Percentiles rank a stretch among this genome's conserved stretches.
Conservation (phyloP, 2,329 filamentous ascomycete species). For the Triangularia setosa region DNA sequence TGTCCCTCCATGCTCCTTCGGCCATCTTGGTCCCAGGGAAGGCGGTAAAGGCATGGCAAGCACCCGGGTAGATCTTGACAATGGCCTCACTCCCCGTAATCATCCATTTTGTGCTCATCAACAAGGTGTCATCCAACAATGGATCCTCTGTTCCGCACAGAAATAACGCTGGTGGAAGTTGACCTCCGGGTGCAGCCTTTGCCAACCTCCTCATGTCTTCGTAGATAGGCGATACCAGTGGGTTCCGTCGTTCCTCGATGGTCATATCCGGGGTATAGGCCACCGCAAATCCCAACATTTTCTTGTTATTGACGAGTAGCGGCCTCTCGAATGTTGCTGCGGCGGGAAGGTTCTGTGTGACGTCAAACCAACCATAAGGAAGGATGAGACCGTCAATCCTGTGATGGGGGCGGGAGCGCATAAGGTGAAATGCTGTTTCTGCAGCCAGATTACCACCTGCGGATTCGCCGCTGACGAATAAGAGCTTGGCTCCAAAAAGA, state of each 20-base stretch:
- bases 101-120: conserved; percentile 54
- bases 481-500: conserved; percentile 35
- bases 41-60: conserved; percentile 47
- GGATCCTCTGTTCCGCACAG: conserved; percentile 42
- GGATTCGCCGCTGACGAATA: neutral
- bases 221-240: conserved; percentile 47
- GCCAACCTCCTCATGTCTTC: conserved; percentile 38
- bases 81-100: conserved; percentile 29
- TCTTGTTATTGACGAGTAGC: conserved; percentile 41
- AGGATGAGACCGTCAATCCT: conserved; percentile 47
- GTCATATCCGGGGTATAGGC: conserved; percentile 34
- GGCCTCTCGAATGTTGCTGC: conserved; percentile 12
- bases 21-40: conserved; percentile 14
- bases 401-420: conserved; percentile 37
- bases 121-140: conserved; percentile 42
- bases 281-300: conserved; percentile 43
- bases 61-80: conserved; percentile 51
- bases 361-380: conserved; percentile 50
- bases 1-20: conserved; percentile 13
- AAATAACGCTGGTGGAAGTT: conserved; percentile 43
- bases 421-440: conserved; percentile 44
- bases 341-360: conserved; percentile 40
- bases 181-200: conserved; percentile 35
- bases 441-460: neutral
- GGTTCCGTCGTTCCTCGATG: conserved; percentile 38